These are phyloP conservation scores for Trypanosoma congolense DNA, from an alignment of 208 protist species.

Conservation along the genomic window DNA sequence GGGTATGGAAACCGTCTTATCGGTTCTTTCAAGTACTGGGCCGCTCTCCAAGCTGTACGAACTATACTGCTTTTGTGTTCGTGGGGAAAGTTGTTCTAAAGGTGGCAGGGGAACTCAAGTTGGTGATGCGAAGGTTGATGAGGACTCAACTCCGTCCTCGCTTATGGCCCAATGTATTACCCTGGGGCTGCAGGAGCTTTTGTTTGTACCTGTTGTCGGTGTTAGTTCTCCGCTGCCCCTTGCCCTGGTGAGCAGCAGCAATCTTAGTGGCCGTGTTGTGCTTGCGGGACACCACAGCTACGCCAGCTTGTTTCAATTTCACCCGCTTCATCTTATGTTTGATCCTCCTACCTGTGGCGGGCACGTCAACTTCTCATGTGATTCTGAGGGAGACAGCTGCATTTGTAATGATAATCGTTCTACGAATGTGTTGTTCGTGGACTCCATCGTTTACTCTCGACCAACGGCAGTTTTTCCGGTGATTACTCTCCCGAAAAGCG, in stretches of 20 bases:
- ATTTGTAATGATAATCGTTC: too few species aligned
- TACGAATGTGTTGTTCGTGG: too few species aligned
- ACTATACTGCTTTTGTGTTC: slow-evolving; percentile 2
- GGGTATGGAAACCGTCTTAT: slow-evolving; percentile 5
- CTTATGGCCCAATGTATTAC: slow-evolving; percentile 15
- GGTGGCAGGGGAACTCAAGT: background rate
- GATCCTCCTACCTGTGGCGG: background rate
- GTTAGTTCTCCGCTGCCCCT: slow-evolving; percentile 12
- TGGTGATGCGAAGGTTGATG: background rate
- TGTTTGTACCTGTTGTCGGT: slow-evolving; percentile 18
- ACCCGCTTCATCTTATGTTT: slow-evolving; percentile 24
- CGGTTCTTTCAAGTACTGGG: slow-evolving; percentile 5
- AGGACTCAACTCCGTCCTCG: background rate
- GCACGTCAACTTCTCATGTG: too few species aligned
- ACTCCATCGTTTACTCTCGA: background rate
- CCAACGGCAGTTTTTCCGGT: background rate
- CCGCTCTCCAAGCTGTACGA: background rate
- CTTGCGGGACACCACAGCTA: slow-evolving; percentile 6
- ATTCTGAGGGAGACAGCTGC: too few species aligned
- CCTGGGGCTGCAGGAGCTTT: slow-evolving; percentile 10
- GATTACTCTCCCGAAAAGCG: background rate
- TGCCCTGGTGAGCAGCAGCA: background rate
- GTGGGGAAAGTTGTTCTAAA: too few species aligned
- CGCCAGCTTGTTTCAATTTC: slow-evolving; percentile 13
- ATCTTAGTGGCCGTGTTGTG: slow-evolving; percentile 10